Conservation (phyloP, 108 stramenopile genomes). For the Cyclotella cryptica region DNA sequence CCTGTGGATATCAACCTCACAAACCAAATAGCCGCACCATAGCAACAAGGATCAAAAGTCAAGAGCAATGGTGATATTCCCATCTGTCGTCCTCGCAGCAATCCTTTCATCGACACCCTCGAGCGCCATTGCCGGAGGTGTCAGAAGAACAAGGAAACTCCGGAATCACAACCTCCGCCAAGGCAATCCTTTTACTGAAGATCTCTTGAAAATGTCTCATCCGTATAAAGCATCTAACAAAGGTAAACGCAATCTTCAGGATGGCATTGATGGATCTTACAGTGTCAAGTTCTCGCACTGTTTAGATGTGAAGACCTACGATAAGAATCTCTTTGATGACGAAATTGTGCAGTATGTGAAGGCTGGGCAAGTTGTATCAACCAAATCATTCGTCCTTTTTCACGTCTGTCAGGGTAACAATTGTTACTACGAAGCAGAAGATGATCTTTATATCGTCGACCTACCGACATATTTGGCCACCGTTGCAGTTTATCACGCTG, state of each 20-base stretch:
- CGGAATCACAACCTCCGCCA: constrained; percentile 35
- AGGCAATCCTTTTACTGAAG: constrained; percentile 27
- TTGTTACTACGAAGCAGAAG: constrained; percentile 39
- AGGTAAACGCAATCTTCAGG: constrained; percentile 11
- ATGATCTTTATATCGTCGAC: constrained; percentile 56
- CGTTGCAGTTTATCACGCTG: constrained; percentile 43
- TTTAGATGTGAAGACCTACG: constrained; percentile 24
- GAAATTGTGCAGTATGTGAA: constrained; percentile 26
- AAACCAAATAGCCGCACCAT: not conserved
- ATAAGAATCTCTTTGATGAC: constrained; percentile 31
- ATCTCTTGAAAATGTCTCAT: constrained; percentile 38
- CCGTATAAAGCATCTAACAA: constrained; percentile 20
- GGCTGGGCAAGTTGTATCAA: constrained; percentile 28
- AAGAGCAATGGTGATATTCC: constrained; percentile 22
- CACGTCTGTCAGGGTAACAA: constrained; percentile 24
- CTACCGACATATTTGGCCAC: constrained; percentile 45
- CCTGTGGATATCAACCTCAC: not conserved
- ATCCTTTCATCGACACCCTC: not conserved
- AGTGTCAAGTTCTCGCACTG: constrained; percentile 34
- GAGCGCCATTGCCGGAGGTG: constrained; percentile 10
- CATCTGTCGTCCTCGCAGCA: constrained; percentile 21
- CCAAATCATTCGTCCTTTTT: constrained; percentile 37
- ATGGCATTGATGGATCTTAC: constrained; percentile 30
- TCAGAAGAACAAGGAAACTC: constrained; percentile 23
- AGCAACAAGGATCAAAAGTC: not conserved